These are phyloP conservation scores for Polygonum maritimum DNA, from an alignment of 148 eudicot genomes.

Conservation along the genomic window DNA sequence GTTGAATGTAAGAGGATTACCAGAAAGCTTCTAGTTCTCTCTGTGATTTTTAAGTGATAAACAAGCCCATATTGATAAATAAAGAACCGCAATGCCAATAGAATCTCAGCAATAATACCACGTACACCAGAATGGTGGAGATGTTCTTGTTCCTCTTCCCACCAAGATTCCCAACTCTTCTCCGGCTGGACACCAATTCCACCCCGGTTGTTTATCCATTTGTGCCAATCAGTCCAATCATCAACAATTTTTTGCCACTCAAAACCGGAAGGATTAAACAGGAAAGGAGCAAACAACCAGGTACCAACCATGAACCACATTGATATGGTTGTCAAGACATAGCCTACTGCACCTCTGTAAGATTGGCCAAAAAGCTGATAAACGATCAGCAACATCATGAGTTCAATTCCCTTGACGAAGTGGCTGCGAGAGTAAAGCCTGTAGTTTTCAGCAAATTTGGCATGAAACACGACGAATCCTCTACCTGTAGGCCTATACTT, in stretches of 20 bases:
- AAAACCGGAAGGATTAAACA: slow-evolving; percentile 16
- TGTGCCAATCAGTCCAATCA: slow-evolving; percentile 13
- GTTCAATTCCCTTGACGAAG: slow-evolving; percentile 12
- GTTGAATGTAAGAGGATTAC: background rate
- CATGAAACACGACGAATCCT: slow-evolving; percentile 11
- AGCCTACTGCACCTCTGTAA: slow-evolving; percentile 1
- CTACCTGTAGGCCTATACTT: slow-evolving; percentile 14
- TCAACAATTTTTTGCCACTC: slow-evolving; percentile 15
- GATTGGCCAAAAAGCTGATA: slow-evolving; percentile 9
- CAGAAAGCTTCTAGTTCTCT: background rate
- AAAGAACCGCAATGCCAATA: slow-evolving; percentile 10
- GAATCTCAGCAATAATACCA: slow-evolving; percentile 9
- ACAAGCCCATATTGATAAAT: slow-evolving; percentile 16
- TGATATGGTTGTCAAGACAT: slow-evolving; percentile 8
- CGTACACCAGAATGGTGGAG: background rate
- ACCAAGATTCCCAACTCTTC: slow-evolving; percentile 17
- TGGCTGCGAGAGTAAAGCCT: slow-evolving; percentile 17
- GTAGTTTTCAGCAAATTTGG: slow-evolving; percentile 14
- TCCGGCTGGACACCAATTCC: slow-evolving; percentile 8
- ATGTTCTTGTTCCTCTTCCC: slow-evolving; percentile 17
- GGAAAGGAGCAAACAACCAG: slow-evolving; percentile 13
- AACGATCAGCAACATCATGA: slow-evolving; percentile 9
- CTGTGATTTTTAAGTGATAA: slow-evolving; percentile 7
- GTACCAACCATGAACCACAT: slow-evolving; percentile 13
- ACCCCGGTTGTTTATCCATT: slow-evolving; percentile 13